Evolutionary conservation across 176 grass and related monocot species (phyloP), one percentile per base, ranked within the genome.

Genomic region (Ampelocalamus luodianensis): DNA sequence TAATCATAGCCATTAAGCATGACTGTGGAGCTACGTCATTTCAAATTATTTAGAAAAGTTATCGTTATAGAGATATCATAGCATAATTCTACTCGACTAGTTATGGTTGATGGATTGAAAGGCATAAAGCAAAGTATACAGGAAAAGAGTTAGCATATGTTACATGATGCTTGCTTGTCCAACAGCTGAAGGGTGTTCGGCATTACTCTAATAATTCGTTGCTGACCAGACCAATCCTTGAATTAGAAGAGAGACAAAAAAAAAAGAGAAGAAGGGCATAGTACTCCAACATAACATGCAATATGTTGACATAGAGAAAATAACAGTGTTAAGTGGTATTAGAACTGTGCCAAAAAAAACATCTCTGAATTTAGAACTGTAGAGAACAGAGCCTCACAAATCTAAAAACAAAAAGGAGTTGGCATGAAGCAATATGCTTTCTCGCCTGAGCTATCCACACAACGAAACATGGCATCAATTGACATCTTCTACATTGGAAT

Each of bases 81-180:
- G 0, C 7, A 55, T 42, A 81, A 32, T 40, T 64, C 56, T 51
- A 12, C 17, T 14, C 5, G 32, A 66, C 14, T 23, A 26, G 37
- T 22, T 44, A 24, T 45, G 22, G 49, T 77, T 58, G 15, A 67
- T 22, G 26, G 27, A 54, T 60, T 60, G 0, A 34, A 83, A 74
- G 55, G 0, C 61, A 80, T 22, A 8, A 45, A 36, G 8, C 37
- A 12, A 88, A 73, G 1, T 27, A 46, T 37, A 40, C 16, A 58
- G 2, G 0, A 46, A 81, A 90, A 20, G 10, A 36, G 29, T 82
- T 22, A 16, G 65, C 27, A 83, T 74, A 84, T 88, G 11, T 51
- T 85, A 99, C 97, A 93, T 94, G 97, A 99, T 82, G 97, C 97
- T 68, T n/a, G 93, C 97, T 70, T 94, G 78, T 53, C 97, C 93